Percentiles rank a stretch among this genome's conserved stretches.
Evolutionary conservation across 345 rosid genomes (phyloP).

Genomic region (Eucalyptus marginata): DNA sequence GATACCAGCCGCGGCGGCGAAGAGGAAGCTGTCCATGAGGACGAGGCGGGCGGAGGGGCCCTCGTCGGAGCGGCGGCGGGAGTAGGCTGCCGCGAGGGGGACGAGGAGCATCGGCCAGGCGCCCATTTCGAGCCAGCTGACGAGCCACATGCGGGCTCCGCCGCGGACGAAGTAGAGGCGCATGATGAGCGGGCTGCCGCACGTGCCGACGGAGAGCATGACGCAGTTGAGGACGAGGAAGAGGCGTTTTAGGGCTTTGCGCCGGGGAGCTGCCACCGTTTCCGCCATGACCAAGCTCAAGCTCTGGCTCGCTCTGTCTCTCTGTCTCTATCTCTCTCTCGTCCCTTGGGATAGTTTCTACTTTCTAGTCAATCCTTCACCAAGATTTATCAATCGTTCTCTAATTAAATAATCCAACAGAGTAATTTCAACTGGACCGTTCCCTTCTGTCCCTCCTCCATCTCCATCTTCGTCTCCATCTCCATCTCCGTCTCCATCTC

Average conservation of each 20-base stretch:
- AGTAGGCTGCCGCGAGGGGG: conserved; percentile 24
- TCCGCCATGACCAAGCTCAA: background rate
- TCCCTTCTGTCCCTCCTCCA: background rate
- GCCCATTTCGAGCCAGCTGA: conserved; percentile 53
- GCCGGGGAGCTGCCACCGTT: background rate
- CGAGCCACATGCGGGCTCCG: conserved; percentile 63
- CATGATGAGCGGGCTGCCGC: conserved; percentile 49
- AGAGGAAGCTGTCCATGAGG: conserved; percentile 13
- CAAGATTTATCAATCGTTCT: background rate
- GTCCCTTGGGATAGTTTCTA: background rate
- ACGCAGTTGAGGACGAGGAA: conserved; percentile 35
- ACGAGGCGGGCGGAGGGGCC: conserved; percentile 9
- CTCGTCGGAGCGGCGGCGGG: conserved; percentile 12
- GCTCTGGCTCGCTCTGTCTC: background rate
- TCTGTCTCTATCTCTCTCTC: background rate
- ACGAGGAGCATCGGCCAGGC: conserved; percentile 47
- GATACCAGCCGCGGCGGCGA: conserved; percentile 17
- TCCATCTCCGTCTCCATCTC: background rate
- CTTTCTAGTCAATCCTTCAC: background rate
- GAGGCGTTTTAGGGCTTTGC: background rate
- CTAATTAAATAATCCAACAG: background rate
- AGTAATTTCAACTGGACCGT: background rate
- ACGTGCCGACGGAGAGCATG: conserved; percentile 41
- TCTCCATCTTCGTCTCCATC: too few relatives aligned
- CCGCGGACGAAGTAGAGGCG: conserved; percentile 79